Evolutionary conservation across 495 filamentous ascomycete species (phyloP).

Genomic region (Penicilliopsis zonata): DNA sequence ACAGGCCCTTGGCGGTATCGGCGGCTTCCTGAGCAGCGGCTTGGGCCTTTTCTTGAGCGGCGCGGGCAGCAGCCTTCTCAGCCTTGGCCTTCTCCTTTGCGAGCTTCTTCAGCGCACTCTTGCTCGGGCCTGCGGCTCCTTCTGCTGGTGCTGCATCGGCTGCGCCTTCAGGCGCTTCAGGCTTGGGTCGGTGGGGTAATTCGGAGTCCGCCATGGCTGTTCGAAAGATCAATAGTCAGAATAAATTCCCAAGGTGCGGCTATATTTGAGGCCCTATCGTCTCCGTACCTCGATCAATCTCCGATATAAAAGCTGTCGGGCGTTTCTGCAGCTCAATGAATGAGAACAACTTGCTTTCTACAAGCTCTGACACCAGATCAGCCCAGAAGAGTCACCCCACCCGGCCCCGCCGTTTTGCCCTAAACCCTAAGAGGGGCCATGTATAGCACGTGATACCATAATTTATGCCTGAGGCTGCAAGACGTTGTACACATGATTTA

Average conservation of each 20-base stretch:
- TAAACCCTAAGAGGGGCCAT: conserved; percentile 34
- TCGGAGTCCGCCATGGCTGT: conserved; percentile 33
- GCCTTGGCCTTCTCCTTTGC: conserved; percentile 59
- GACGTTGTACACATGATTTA: no score
- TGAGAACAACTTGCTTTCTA: conserved; percentile 1
- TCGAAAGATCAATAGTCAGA: neutral
- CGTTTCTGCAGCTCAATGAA: conserved; percentile 4
- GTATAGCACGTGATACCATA: conserved; percentile 15
- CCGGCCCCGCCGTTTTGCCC: conserved; percentile 17
- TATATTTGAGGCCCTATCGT: no score
- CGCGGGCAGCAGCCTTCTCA: conserved; percentile 44
- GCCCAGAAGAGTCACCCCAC: conserved; percentile 20
- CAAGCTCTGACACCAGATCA: neutral
- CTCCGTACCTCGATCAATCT: conserved; percentile 10
- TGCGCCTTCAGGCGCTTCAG: conserved; percentile 23
- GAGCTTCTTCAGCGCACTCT: conserved; percentile 55
- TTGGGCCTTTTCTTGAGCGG: conserved; percentile 39
- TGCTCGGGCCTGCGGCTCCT: conserved; percentile 38
- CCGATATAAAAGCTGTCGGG: conserved; percentile 4
- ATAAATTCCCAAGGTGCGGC: conserved; percentile 4
- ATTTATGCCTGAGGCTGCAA: conserved; percentile 4
- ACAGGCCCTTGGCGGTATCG: conserved; percentile 61
- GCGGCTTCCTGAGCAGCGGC: conserved; percentile 40
- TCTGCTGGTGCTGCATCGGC: conserved; percentile 15
- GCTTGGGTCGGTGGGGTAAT: conserved; percentile 36